Evolutionary conservation across 805 yeast species (phyloP).

Genomic region (Candida chauliodis): DNA sequence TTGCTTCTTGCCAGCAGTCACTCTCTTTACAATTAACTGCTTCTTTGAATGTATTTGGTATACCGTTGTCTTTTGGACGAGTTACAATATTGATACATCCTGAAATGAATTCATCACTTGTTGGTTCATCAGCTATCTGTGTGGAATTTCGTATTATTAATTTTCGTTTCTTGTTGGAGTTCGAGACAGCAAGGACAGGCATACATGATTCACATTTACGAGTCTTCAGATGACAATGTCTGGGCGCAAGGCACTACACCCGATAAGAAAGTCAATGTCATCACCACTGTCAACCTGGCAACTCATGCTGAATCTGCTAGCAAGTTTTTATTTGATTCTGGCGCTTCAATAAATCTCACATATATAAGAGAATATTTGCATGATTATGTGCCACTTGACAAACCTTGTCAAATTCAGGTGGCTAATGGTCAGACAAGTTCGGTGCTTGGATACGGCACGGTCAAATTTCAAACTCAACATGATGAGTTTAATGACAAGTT

Average conservation of each 20-base stretch:
- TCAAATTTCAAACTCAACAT: neutral
- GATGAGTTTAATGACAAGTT: neutral
- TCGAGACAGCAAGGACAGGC: neutral
- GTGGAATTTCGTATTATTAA: neutral
- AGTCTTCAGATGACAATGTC: neutral
- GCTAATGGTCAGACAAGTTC: neutral
- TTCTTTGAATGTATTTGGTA: conserved; percentile 3
- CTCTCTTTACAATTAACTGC: neutral
- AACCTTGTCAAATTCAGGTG: neutral
- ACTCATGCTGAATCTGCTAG: neutral
- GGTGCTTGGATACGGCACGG: neutral
- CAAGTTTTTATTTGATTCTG: neutral
- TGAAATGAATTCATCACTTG: neutral
- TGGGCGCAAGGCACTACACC: neutral
- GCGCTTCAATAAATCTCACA: neutral
- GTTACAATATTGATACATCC: neutral
- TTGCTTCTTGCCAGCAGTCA: neutral
- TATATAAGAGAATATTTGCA: neutral
- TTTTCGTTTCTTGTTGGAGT: neutral
- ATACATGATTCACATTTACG: no score
- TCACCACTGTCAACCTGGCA: neutral
- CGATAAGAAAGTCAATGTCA: neutral
- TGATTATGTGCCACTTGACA: neutral
- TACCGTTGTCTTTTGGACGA: neutral
- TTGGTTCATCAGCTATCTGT: neutral